phyloP scores from a whole-genome alignment of 805 yeast genomes.

The Monosporozyma unispora region DNA sequence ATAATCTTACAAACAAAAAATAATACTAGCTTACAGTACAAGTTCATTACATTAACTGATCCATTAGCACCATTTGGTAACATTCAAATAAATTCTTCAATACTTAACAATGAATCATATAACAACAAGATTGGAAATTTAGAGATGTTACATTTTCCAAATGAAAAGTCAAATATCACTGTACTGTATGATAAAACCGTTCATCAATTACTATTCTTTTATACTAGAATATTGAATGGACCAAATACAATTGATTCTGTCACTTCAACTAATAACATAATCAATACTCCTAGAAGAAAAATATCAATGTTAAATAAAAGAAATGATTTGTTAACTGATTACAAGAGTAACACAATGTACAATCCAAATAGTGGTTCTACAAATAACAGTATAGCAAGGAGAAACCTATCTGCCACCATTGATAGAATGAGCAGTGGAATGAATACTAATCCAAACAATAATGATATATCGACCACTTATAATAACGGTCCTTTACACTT shows the following conservation, averaged over 20 bases:
- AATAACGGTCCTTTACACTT: neutral
- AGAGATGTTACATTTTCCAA: slow-evolving; percentile 21
- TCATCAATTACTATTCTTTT: slow-evolving; percentile 17
- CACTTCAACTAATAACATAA: neutral
- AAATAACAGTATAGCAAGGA: slow-evolving; percentile 2
- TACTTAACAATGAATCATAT: slow-evolving; percentile 33
- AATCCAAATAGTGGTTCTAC: neutral
- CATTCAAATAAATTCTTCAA: slow-evolving; percentile 56
- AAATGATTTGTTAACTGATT: slow-evolving; percentile 3
- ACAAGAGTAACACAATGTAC: neutral
- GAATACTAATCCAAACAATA: slow-evolving; percentile 9
- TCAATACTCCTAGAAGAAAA: slow-evolving; percentile 9
- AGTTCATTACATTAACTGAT: slow-evolving; percentile 61
- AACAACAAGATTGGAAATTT: slow-evolving; percentile 27
- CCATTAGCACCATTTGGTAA: slow-evolving; percentile 68
- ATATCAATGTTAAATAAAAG: slow-evolving; percentile 19
- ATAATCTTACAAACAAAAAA: slow-evolving; percentile 42
- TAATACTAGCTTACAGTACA: slow-evolving; percentile 20
- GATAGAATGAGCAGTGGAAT: slow-evolving; percentile 18
- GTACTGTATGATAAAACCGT: slow-evolving; percentile 17
- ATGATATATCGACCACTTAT: slow-evolving; percentile 7
- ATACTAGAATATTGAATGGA: slow-evolving; percentile 14
- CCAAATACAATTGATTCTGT: neutral
- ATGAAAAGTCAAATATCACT: slow-evolving; percentile 23
- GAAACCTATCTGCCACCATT: slow-evolving; percentile 25